These are phyloP conservation scores for Insectozyma bohioensis DNA, from an alignment of 1,139 yeast genomes.

Conservation along the genomic window DNA sequence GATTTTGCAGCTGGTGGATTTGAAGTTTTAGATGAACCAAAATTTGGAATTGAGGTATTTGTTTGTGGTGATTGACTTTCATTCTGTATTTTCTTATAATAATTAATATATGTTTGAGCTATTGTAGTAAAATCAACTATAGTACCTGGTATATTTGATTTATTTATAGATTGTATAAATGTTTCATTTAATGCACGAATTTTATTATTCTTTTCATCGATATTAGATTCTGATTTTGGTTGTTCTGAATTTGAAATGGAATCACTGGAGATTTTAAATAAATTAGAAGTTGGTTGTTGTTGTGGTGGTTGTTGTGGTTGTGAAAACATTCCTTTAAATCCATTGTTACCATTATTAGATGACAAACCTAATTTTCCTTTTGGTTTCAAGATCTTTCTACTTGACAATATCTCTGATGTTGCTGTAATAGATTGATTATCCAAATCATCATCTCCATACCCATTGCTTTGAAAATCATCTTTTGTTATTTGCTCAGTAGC, in stretches of 20 bases:
- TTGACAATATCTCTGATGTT: slow-evolving; percentile 61
- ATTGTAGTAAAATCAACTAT: slow-evolving; percentile 58
- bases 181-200: slow-evolving; percentile 69
- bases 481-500: slow-evolving; percentile 61
- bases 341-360: slow-evolving; percentile 8
- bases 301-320: slow-evolving; percentile 2
- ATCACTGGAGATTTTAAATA: slow-evolving; percentile 2
- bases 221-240: slow-evolving; percentile 1
- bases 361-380: slow-evolving; percentile 25
- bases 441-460: slow-evolving; percentile 35
- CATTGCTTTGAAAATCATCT: slow-evolving; percentile 33
- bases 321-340: slow-evolving; percentile 11
- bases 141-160: slow-evolving; percentile 44
- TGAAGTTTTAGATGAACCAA: not conserved
- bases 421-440: slow-evolving; percentile 45
- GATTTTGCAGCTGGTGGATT: slow-evolving; percentile 1
- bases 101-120: slow-evolving; percentile 60
- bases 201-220: slow-evolving; percentile 34
- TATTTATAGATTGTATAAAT: slow-evolving; percentile 52
- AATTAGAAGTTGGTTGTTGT: slow-evolving; percentile 5
- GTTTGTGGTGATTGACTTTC: not conserved
- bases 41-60: not conserved
- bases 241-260: slow-evolving; percentile 3
- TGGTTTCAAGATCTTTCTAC: slow-evolving; percentile 67
- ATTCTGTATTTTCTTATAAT: slow-evolving; percentile 42